Base-by-base conservation (phyloP, 2,329 filamentous ascomycete genomes). In the Hawksworthiomyces lignivorus region DNA sequence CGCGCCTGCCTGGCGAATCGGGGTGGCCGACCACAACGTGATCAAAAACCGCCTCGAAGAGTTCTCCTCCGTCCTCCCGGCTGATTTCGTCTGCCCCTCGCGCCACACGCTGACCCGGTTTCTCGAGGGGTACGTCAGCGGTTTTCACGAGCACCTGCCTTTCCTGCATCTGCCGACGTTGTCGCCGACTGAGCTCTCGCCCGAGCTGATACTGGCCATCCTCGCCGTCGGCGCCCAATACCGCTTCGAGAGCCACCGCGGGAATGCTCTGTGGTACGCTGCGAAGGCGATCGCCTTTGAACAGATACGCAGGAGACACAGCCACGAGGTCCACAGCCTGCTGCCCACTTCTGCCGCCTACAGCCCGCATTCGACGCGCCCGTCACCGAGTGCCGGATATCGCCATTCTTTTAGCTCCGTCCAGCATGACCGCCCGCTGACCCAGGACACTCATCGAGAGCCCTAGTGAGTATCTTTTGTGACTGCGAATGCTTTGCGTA, bases 101-200 rank as follows among this genome's bases (percentile, higher is more conserved):
- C 72, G 82, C 4, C 73, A 84, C 50, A 83, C 82, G 0, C 57
- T 86, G 21, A 80, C 77, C 3, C 65, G 82, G 26, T 86, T 85
- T 48, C 60, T 86, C 24, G 80, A 83, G 45, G 81, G 80, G 1
- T 87, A 84, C 51, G 73, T 84, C 40, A 75, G 72, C 44, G 80
- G 81, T 0, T 84, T 86, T 44, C 58, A 77, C 44, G 67, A 72
- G 20, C 72, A 77, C 46, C 64, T 77, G 30, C 74, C 73, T 0
- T 77, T 86, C 47, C 63, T 87, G 21, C 82, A 87, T 54, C 62
- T 84, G 5, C 77, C 82, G 0, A 85, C 81, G 0, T 66, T 86
- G 35, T 68, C 70, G 2, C 72, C 80, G 1, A 72, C 73, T 7
- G 73, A 78, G n/a, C 70, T 77, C n/a, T 75, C 80, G 0, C 73